A percentile compares a stretch with the other conserved stretches of the same genome.
Conservation (phyloP, 2,329 filamentous ascomycete genomes). For the Aschersonia sp. region DNA sequence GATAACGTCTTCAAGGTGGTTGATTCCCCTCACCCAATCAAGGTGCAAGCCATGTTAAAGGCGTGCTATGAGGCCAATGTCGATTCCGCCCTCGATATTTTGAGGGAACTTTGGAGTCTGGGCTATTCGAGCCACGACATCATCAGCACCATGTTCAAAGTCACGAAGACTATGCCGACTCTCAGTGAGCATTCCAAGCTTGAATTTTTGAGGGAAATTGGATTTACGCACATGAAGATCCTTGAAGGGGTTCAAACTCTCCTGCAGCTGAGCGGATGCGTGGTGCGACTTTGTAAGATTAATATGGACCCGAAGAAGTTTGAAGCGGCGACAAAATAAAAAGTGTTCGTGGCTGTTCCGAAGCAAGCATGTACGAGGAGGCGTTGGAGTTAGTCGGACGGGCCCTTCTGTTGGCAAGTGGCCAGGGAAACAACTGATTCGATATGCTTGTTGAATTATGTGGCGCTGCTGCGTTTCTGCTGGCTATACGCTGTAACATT, state of each 20-base stretch:
- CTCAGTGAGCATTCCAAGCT: slow-evolving; percentile 90
- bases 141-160: slow-evolving; percentile 97
- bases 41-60: slow-evolving; percentile 97
- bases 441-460: too few species aligned
- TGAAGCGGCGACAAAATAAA: slow-evolving; percentile 23
- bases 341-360: background rate
- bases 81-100: slow-evolving; percentile 68
- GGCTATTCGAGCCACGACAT: slow-evolving; percentile 99
- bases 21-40: slow-evolving; percentile 92
- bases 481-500: too few species aligned
- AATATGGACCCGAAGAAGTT: slow-evolving; percentile 93
- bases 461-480: too few species aligned
- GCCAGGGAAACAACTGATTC: too few species aligned
- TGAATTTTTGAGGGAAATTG: slow-evolving; percentile 97
- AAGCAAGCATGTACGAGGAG: slow-evolving; percentile 4
- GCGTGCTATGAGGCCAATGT: slow-evolving; percentile 88
- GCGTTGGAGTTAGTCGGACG: slow-evolving; percentile 18
- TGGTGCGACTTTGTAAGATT: slow-evolving; percentile 82
- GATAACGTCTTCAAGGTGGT: slow-evolving; percentile 98
- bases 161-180: slow-evolving; percentile 88
- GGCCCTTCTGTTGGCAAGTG: background rate
- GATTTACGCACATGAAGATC: slow-evolving; percentile 98
- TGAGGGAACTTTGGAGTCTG: slow-evolving; percentile 86
- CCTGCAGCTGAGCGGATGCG: slow-evolving; percentile 82
- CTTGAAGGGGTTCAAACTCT: slow-evolving; percentile 95